Evolutionary conservation across 2,329 filamentous ascomycete genomes (phyloP), one percentile per base, ranked within the genome.

Genomic region (Phialemonium atrogriseum): DNA sequence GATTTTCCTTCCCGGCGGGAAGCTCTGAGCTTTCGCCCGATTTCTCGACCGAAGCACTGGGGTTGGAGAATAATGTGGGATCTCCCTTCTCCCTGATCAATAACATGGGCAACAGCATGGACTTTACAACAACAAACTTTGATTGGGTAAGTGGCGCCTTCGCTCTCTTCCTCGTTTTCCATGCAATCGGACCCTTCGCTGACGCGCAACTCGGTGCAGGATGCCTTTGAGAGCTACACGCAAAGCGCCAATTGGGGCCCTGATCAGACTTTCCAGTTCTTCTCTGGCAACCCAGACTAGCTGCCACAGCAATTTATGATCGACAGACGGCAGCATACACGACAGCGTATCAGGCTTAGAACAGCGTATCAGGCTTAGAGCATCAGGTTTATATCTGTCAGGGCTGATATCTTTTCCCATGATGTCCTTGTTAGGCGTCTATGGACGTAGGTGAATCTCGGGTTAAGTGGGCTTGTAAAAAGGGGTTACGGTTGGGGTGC

Each of bases 161-260:
- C 17, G 8, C 22, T 10, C 7, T 15, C 10, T 9, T 12, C 21
- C 18, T 20, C n/a, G 13, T 16, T 25, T n/a, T 13, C 11, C 10
- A 13, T 10, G 21, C 10, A 13, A 14, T 9, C n/a, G 9, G 22
- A 25, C 27, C 14, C n/a, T 5, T 36, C 34, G 34, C 52, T 62
- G 13, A 40, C 33, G 8, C 38, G 58, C 41, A 8, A 4, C 23
- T 20, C 7, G 18, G 5, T 28, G 21, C 32, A 76, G 72, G 64
- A 66, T 25, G 64, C 68, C 10, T 68, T 77, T 28, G 71, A 77
- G 37, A 73, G 64, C 31, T 76, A 68, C 38, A 63, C 71, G 1
- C 72, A 77, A 32, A 64, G 52, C n/a, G 62, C 67, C 10, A 64
- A 62, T 24, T 75, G 69, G 60, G 66, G 62, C 16, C 54, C 59